Base-by-base conservation (phyloP, 2,329 filamentous ascomycete genomes). In the Colletotrichum phormii region DNA sequence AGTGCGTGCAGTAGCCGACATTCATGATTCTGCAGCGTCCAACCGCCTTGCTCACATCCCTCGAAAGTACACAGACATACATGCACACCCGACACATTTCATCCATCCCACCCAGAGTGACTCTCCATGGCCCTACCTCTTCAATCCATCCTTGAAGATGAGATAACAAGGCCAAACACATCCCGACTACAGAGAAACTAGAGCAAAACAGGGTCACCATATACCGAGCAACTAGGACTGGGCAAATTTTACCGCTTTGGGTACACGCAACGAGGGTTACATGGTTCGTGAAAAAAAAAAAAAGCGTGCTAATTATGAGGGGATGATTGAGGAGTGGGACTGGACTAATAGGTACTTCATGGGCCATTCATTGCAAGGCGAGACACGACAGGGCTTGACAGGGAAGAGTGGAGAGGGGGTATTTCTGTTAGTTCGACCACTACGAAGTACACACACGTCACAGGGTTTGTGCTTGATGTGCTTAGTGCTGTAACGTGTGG, bases 401-500 rank as follows among this genome's bases (percentile, higher is more conserved):
- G 33, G 2, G 46, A 5, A 15, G 49, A n/a, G 58, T 46, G 31
- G 58, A 55, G 58, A 24, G 59, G 24, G 42, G 18, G 33, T 8
- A 4, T 9, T 61, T 24, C 18, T 37, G 57, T 37, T 59, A 37
- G 33, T 18, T 63, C n/a, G n/a, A 35, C 46, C 60, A 63, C 29
- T 33, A 29, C 33, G 35, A 46, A 55, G 62, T 26, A 55, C 49
- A 64, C 60, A 35, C 60, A 35, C 42, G 12, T 35, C 29, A 63
- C 60, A 63, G 46, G 46, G 60, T 35, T 63, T n/a, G 3, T 35
- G 60, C 60, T 63, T 26, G 60, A 63, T 33, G 46, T 49, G 26
- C n/a, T 24, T 53, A 63, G 46, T 49, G 29, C 60, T 46, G 60
- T 12, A 49, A 63, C 46, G 26, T 63, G n/a, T 26, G 60, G 68